These are phyloP conservation scores for Thuja plicata DNA, from an alignment of 83 land plant species.

Conservation along the genomic window DNA sequence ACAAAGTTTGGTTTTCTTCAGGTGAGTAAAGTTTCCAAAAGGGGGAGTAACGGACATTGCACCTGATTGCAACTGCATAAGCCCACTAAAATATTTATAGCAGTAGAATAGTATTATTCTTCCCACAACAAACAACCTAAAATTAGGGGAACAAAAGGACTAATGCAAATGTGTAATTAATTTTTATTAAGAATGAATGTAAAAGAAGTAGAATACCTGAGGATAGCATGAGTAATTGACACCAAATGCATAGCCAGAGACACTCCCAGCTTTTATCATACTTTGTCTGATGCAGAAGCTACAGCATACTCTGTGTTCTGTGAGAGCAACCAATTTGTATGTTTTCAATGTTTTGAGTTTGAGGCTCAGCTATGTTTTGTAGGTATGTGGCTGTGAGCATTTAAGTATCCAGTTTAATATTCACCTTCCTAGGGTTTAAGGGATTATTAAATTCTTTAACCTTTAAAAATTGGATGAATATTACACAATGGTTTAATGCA, in stretches of 20 bases:
- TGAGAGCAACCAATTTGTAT: too few relatives aligned
- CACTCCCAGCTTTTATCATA: not conserved
- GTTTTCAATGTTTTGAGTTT: too few relatives aligned
- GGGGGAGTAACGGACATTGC: not conserved
- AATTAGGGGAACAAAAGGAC: not conserved
- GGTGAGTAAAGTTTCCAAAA: not conserved
- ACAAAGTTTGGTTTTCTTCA: not conserved
- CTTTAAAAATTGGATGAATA: too few relatives aligned
- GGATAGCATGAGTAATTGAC: not conserved
- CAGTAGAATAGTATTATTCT: not conserved
- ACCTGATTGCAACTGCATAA: constrained; percentile 1
- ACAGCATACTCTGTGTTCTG: not conserved
- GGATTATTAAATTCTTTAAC: too few relatives aligned
- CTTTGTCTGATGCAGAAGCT: not conserved
- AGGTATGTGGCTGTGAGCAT: too few relatives aligned
- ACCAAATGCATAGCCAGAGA: not conserved
- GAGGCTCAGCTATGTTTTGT: not conserved
- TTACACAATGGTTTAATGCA: too few relatives aligned
- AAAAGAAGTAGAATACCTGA: not conserved
- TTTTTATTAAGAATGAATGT: not conserved
- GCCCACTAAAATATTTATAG: not conserved
- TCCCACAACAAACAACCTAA: not conserved
- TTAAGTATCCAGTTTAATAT: too few relatives aligned
- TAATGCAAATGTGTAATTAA: not conserved
- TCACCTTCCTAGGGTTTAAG: too few relatives aligned